A percentile compares a stretch with the other conserved stretches of the same genome.
Evolutionary conservation across 345 rosid genomes (phyloP).

Genomic region (Pelargonium nanum): DNA sequence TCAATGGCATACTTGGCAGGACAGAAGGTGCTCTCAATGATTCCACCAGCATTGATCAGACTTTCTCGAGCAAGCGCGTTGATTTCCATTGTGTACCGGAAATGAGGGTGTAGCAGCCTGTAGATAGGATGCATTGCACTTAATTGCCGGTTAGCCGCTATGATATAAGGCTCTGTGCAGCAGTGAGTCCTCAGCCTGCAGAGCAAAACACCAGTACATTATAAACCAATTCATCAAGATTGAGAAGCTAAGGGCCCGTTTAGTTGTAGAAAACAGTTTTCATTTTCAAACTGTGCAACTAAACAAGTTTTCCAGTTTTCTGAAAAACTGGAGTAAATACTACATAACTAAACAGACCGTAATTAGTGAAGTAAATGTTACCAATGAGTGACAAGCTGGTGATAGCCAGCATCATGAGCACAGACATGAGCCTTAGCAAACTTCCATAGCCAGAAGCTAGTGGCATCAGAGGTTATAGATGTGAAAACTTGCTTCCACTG

Average conservation of each 20-base stretch:
- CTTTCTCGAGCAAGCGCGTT: constrained; percentile 57
- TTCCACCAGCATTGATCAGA: constrained; percentile 44
- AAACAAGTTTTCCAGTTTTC: too few species aligned
- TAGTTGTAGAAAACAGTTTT: too few species aligned
- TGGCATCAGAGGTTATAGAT: constrained; percentile 32
- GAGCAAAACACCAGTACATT: too few species aligned
- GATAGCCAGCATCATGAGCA: constrained; percentile 53
- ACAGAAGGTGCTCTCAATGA: constrained; percentile 53
- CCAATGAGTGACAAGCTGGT: constrained; percentile 73
- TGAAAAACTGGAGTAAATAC: too few species aligned
- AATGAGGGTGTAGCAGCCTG: constrained; percentile 53
- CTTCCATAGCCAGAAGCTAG: constrained; percentile 56
- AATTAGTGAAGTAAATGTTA: constrained; percentile 7
- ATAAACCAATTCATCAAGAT: too few species aligned
- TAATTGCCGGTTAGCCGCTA: constrained; percentile 57
- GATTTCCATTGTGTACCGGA: constrained; percentile 70
- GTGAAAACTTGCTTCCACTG: constrained; percentile 54
- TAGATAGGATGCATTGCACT: constrained; percentile 66
- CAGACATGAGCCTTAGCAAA: constrained; percentile 61
- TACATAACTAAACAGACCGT: neutral
- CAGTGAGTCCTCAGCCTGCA: constrained; percentile 64
- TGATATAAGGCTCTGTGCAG: constrained; percentile 55
- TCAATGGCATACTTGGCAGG: constrained; percentile 46
- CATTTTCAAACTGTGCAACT: too few species aligned
- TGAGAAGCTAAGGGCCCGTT: too few species aligned